Conservation (phyloP, 306 rosid species). For the Carpinus fangiana region DNA sequence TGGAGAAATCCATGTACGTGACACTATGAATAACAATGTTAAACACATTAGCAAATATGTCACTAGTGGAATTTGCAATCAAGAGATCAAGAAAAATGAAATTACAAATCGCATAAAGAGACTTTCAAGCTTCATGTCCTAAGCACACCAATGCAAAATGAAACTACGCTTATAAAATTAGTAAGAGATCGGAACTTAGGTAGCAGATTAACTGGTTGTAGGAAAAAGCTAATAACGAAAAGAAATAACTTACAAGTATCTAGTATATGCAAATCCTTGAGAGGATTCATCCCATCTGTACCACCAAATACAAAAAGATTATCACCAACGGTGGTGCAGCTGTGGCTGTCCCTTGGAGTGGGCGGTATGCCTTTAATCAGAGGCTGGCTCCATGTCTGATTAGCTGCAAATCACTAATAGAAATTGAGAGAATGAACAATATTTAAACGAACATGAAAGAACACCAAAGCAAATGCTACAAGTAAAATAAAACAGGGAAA, state of each 20-base stretch:
- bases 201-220: background rate
- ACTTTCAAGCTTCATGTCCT: background rate
- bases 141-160: constrained; percentile 17
- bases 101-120: background rate
- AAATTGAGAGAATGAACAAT: constrained; percentile 26
- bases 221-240: constrained; percentile 2
- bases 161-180: background rate
- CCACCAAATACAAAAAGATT: constrained; percentile 93
- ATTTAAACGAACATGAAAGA: constrained; percentile 26
- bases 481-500: background rate
- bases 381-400: constrained; percentile 84
- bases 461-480: constrained; percentile 7
- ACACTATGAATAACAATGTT: constrained; percentile 44
- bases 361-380: constrained; percentile 73
- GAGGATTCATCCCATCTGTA: constrained; percentile 91
- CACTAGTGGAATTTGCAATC: background rate
- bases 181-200: background rate
- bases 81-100: background rate
- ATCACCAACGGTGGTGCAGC: constrained; percentile 79
- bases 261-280: constrained; percentile 77
- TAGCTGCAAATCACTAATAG: constrained; percentile 66
- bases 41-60: constrained; percentile 17
- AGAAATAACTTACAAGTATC: constrained; percentile 75
- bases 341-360: constrained; percentile 91
- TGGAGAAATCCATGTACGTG: constrained; percentile 81